These are phyloP conservation scores for Cardamine resedifolia DNA, from an alignment of 345 rosid species.

Conservation along the genomic window DNA sequence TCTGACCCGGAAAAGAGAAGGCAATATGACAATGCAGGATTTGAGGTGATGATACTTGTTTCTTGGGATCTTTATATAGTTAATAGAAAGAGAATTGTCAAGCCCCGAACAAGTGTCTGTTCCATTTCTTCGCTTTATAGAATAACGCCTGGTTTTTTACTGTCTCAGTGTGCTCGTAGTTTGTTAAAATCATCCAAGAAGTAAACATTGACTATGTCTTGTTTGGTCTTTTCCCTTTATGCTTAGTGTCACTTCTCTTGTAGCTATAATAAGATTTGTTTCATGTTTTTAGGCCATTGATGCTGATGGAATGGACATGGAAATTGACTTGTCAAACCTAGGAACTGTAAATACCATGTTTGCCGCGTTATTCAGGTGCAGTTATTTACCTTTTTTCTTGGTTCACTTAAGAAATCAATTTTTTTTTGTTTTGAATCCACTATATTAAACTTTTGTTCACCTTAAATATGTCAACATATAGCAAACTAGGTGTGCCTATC, in stretches of 20 bases:
- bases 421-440: conserved; percentile 15
- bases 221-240: background rate
- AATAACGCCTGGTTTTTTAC: background rate
- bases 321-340: conserved; percentile 89
- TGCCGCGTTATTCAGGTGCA: conserved; percentile 96
- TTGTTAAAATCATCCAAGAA: background rate
- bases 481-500: conserved; percentile 97
- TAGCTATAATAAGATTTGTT: background rate
- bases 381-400: background rate
- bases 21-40: conserved; percentile 90
- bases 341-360: conserved; percentile 97
- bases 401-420: background rate
- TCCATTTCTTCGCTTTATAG: background rate
- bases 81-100: background rate
- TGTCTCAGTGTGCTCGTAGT: background rate
- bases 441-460: background rate
- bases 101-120: background rate
- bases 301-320: conserved; percentile 86
- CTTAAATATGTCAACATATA: conserved; percentile 30
- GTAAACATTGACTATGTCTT: background rate
- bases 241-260: background rate
- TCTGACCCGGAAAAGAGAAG: conserved; percentile 97
- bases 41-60: conserved; percentile 66
- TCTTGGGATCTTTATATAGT: background rate
- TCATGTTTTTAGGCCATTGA: conserved; percentile 66